Evolutionary conservation across 345 rosid species (phyloP).

Genomic region (Corchorus olitorius): DNA sequence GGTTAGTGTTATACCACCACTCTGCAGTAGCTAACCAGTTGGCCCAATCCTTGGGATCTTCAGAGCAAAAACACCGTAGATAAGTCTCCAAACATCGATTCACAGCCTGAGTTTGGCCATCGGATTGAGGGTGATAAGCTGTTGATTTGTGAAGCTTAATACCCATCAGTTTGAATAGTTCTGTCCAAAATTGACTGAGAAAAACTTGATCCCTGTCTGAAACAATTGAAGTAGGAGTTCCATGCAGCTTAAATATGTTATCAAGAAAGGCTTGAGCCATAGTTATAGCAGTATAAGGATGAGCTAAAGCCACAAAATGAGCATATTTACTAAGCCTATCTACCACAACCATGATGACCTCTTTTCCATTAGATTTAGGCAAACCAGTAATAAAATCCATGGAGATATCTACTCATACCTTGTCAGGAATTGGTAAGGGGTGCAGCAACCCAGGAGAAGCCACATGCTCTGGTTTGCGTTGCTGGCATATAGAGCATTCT

Average conservation of each 20-base stretch:
- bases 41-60: too few relatives aligned
- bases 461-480: neutral
- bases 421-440: neutral
- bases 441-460: neutral
- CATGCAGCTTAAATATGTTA: neutral
- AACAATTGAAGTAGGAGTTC: neutral
- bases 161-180: neutral
- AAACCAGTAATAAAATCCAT: neutral
- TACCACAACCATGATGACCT: too few relatives aligned
- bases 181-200: neutral
- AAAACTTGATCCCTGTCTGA: neutral
- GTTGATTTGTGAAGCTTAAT: neutral
- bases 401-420: neutral
- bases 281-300: neutral
- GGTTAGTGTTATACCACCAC: too few relatives aligned
- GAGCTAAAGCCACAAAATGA: neutral
- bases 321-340: neutral
- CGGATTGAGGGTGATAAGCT: neutral
- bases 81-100: too few relatives aligned
- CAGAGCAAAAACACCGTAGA: too few relatives aligned
- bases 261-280: neutral
- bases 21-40: too few relatives aligned
- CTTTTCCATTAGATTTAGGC: neutral
- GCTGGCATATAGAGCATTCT: neutral
- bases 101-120: too few relatives aligned